phyloP scores from a whole-genome alignment of 768 basidiomycete genomes.

The Lactarius sp. region DNA sequence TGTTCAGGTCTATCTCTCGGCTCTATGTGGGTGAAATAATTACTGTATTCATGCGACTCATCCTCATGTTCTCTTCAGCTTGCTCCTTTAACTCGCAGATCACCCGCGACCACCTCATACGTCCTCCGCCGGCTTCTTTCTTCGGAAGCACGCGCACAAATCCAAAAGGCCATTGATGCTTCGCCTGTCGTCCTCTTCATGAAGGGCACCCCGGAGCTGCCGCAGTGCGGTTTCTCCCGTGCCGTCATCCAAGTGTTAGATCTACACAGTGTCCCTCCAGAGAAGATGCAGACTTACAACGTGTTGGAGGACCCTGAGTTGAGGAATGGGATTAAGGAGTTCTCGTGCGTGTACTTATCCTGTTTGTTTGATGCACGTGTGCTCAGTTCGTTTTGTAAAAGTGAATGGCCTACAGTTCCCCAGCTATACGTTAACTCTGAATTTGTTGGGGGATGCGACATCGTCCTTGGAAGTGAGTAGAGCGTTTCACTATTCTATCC shows the following conservation, averaged over 20 bases:
- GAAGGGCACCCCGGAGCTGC: slow-evolving; percentile 87
- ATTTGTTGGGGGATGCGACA: slow-evolving; percentile 97
- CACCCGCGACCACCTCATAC: slow-evolving; percentile 26
- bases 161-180: slow-evolving; percentile 67
- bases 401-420: slow-evolving; percentile 97
- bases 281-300: slow-evolving; percentile 87
- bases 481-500: slow-evolving; percentile 10
- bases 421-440: slow-evolving; percentile 94
- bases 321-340: slow-evolving; percentile 87
- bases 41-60: neutral
- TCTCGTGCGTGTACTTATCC: slow-evolving; percentile 64
- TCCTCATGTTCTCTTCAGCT: neutral
- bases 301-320: slow-evolving; percentile 84
- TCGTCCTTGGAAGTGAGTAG: slow-evolving; percentile 78
- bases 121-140: slow-evolving; percentile 49
- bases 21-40: slow-evolving; percentile 6
- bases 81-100: slow-evolving; percentile 21
- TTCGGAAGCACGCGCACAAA: slow-evolving; percentile 53
- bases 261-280: slow-evolving; percentile 68
- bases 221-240: slow-evolving; percentile 94
- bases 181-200: slow-evolving; percentile 93
- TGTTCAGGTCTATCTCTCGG: slow-evolving; percentile 12
- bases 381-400: slow-evolving; percentile 31
- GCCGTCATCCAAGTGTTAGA: slow-evolving; percentile 90
- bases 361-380: neutral